These are phyloP conservation scores for Tulasnella sp. DNA, from an alignment of 768 basidiomycete species.

Conservation along the genomic window DNA sequence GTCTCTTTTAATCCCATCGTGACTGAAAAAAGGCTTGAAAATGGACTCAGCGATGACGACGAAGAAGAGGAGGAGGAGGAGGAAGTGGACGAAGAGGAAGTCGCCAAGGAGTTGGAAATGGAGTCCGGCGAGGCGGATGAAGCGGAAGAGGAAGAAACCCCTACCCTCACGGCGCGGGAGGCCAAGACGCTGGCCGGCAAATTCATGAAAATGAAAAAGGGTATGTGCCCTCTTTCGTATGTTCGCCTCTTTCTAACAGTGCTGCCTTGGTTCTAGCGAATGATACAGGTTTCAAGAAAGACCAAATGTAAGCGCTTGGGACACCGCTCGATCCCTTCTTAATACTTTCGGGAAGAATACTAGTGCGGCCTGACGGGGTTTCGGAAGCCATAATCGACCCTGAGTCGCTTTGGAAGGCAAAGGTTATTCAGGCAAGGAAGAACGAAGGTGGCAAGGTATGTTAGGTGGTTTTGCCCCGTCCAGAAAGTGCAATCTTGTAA, in stretches of 20 bases:
- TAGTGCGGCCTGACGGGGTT: not conserved
- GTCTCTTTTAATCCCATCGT: not conserved
- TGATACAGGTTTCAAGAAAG: not conserved
- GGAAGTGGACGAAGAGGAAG: not conserved
- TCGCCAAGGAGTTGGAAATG: not conserved
- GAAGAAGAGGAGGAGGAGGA: not conserved
- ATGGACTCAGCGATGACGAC: not conserved
- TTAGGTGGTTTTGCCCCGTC: not conserved
- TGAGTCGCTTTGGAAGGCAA: constrained; percentile 5
- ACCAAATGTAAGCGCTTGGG: not conserved
- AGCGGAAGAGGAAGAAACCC: not conserved
- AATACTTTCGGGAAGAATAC: not conserved
- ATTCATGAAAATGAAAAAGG: not conserved
- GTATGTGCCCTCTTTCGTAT: not conserved
- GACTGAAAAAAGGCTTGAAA: not conserved
- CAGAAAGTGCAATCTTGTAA: too few relatives aligned
- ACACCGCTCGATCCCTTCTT: not conserved
- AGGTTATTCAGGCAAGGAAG: not conserved
- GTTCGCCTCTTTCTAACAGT: not conserved
- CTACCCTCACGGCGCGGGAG: not conserved
- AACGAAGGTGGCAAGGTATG: not conserved
- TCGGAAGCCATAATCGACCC: not conserved
- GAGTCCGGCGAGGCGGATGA: not conserved
- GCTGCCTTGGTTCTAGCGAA: not conserved
- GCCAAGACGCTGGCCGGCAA: not conserved